Conservation (phyloP, 2,329 filamentous ascomycete species). For the Metarhizium sp. region DNA sequence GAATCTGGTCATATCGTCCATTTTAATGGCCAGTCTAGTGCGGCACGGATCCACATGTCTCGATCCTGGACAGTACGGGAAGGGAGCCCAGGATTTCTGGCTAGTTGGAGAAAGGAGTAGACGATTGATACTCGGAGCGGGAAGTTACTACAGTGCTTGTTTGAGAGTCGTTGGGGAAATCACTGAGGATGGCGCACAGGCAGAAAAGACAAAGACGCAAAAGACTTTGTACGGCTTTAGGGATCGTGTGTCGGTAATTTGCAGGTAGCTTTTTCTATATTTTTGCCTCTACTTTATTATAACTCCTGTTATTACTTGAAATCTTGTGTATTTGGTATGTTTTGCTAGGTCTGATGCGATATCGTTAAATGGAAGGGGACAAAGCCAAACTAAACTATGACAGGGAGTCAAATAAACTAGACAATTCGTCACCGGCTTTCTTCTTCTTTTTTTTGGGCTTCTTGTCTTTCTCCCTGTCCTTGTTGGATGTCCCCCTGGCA, state of each 20-base stretch:
- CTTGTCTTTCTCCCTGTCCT: constrained; percentile 8
- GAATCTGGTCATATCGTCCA: constrained; percentile 82
- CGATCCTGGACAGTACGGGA: background rate
- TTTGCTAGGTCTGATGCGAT: background rate
- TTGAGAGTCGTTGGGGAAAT: background rate
- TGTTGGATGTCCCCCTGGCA: background rate
- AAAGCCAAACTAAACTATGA: background rate
- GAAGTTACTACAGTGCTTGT: constrained; percentile 3
- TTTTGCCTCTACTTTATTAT: background rate
- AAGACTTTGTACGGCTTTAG: constrained; percentile 17
- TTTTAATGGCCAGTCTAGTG: constrained; percentile 19
- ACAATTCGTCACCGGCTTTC: constrained; percentile 56
- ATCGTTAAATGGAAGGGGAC: background rate
- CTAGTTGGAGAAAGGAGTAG: constrained; percentile 5
- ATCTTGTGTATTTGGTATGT: background rate
- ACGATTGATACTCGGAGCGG: constrained; percentile 1
- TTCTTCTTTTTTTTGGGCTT: constrained; percentile 42
- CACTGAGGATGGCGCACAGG: constrained; percentile 15
- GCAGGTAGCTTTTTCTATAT: background rate
- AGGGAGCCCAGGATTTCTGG: background rate
- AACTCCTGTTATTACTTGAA: background rate
- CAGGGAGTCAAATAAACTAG: constrained; percentile 60
- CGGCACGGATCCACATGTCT: background rate
- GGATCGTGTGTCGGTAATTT: constrained; percentile 6
- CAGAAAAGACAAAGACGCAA: constrained; percentile 15